phyloP scores from a whole-genome alignment of 2,329 filamentous ascomycete species.

The Lasiodiplodia sp. region DNA sequence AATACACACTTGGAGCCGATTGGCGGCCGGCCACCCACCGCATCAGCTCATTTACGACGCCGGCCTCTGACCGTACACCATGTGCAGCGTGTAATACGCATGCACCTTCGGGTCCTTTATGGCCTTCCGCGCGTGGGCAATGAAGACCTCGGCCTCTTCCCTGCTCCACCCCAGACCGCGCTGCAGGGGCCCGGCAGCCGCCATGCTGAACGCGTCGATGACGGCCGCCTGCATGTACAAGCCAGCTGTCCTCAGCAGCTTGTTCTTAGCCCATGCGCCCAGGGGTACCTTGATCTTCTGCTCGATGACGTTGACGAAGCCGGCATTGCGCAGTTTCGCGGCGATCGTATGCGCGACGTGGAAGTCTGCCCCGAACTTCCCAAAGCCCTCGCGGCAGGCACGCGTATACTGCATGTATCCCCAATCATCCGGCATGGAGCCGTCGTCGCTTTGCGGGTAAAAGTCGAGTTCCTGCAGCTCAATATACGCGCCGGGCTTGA shows the following conservation, averaged over 20 bases:
- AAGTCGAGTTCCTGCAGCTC: slow-evolving; percentile 58
- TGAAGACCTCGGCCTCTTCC: slow-evolving; percentile 39
- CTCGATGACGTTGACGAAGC: slow-evolving; percentile 54
- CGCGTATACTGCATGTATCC: slow-evolving; percentile 6
- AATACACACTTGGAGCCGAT: background rate
- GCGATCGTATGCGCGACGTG: slow-evolving; percentile 25
- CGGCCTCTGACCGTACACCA: slow-evolving; percentile 25
- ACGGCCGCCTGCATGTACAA: slow-evolving; percentile 39
- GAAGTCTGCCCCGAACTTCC: slow-evolving; percentile 20
- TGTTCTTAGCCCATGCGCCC: slow-evolving; percentile 38
- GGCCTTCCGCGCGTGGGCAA: slow-evolving; percentile 47
- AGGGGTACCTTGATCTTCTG: slow-evolving; percentile 39
- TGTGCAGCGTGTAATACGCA: slow-evolving; percentile 38
- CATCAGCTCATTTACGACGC: background rate
- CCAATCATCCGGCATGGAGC: slow-evolving; percentile 39
- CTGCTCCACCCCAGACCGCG: slow-evolving; percentile 26
- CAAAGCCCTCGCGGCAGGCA: slow-evolving; percentile 3
- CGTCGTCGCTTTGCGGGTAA: slow-evolving; percentile 53
- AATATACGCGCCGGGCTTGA: slow-evolving; percentile 58
- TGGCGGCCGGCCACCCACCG: background rate
- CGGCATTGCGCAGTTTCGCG: slow-evolving; percentile 44
- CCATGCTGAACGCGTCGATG: slow-evolving; percentile 28
- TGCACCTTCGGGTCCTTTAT: slow-evolving; percentile 44
- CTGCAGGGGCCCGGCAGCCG: slow-evolving; percentile 12
- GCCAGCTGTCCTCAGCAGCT: slow-evolving; percentile 32